Evolutionary conservation across 1,284 basidiomycete species (phyloP).

Genomic region (Papiliotrema laurentii): DNA sequence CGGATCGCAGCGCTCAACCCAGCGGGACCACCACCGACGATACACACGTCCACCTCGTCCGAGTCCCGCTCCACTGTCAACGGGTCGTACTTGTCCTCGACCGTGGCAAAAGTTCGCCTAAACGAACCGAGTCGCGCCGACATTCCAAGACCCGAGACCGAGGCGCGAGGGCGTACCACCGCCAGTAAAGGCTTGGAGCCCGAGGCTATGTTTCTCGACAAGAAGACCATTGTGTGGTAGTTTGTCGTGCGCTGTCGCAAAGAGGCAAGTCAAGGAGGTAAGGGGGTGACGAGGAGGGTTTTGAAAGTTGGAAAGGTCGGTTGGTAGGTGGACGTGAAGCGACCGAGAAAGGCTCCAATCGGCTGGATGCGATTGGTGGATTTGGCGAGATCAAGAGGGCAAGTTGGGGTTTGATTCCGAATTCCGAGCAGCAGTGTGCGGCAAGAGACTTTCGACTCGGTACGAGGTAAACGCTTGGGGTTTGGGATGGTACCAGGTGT

Average conservation of each 20-base stretch:
- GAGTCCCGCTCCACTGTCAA: constrained; percentile 63
- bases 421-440: background rate
- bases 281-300: background rate
- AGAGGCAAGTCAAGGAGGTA: too few species aligned
- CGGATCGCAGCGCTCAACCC: constrained; percentile 95
- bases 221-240: background rate
- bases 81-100: constrained; percentile 35
- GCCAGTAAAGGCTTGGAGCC: too few species aligned
- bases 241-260: too few species aligned
- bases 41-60: constrained; percentile 93
- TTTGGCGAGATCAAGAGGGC: background rate
- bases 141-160: too few species aligned
- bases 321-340: background rate
- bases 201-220: too few species aligned
- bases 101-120: too few species aligned
- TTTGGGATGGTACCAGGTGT: too few species aligned
- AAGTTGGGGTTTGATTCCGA: background rate
- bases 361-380: background rate
- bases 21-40: constrained; percentile 93
- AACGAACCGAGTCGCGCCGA: too few species aligned
- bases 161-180: too few species aligned
- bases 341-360: background rate
- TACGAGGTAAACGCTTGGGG: too few species aligned
- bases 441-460: background rate
- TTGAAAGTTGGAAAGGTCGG: background rate